Base-by-base conservation (phyloP, 1,139 yeast genomes). In the Candida sp. region DNA sequence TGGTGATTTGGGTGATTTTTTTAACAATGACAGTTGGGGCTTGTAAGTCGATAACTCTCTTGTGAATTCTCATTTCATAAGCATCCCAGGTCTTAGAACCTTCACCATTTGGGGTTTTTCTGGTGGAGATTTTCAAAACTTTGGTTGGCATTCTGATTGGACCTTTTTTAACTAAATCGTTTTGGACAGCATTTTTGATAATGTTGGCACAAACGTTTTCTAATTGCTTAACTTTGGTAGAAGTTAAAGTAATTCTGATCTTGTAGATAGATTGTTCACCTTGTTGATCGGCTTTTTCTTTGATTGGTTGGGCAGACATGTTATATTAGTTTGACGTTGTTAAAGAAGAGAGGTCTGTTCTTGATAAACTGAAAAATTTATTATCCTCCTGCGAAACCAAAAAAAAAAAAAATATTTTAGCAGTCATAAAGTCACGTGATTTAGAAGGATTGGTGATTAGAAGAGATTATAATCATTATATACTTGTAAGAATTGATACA, bases 81-180 rank as follows among this genome's bases (percentile, higher is more conserved):
- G 95, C 80, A 75, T 95, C 99, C 97, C 97, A 95, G 67, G 99
- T 95, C 91, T 95, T 93, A 66, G 99, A 93, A 91, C 99, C 99
- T 83, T 95, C 98, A 91, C 99, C 99, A 77, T 95, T 95, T 69
- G 99, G 99, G 71, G 99, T 86, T 90, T 95, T 95, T 88, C 99
- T 91, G 87, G 99, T 93, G 81, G 96, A 84, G 81, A 95, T 84
- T 79, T 87, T 90, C 72, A 95, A 87, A 64, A 87, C 95, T 87
- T 91, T 95, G 79, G 99, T 95, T 81, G 99, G 99, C 81, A 95
- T 79, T 87, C 99, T 89, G 70, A 95, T 97, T 63, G 99, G 99
- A 68, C 99, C 99, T 83, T 89, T 88, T 83, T 85, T 87, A 75
- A 81, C 82, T 68, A 89, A 81, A 68, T 85, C 75, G 77, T 82